Percentiles rank a stretch among this genome's conserved stretches.
phyloP scores from a whole-genome alignment of 2,329 filamentous ascomycete species.

The Colletotrichum chrysophilum region DNA sequence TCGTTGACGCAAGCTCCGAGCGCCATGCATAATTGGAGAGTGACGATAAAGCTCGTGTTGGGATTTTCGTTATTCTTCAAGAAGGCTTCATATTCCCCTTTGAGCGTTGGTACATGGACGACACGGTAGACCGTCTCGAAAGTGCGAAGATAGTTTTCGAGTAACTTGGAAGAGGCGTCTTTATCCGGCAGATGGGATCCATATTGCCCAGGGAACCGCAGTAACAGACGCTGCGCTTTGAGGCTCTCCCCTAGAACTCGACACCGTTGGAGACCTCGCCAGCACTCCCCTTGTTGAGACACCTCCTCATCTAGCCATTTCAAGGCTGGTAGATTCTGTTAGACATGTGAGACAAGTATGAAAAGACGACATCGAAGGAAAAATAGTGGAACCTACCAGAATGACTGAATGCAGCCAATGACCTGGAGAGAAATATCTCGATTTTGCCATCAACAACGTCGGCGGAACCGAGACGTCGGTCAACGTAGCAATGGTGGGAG shows the following conservation, averaged over 20 bases:
- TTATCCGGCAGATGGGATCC: conserved; percentile 42
- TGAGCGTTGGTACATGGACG: conserved; percentile 44
- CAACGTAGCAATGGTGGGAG: not conserved
- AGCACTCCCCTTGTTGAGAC: conserved; percentile 34
- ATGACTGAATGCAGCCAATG: not conserved
- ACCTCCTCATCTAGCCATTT: conserved; percentile 37
- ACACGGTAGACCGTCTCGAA: conserved; percentile 47
- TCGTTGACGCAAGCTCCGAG: conserved; percentile 25
- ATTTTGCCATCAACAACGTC: conserved; percentile 5
- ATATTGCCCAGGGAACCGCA: conserved; percentile 36
- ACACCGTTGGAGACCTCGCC: conserved; percentile 38
- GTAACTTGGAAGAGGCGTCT: conserved; percentile 41
- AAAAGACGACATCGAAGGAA: not conserved
- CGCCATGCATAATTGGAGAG: conserved; percentile 26
- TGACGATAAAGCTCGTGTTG: conserved; percentile 24
- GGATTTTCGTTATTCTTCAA: conserved; percentile 19
- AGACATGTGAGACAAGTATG: conserved; percentile 33
- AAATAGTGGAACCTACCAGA: conserved; percentile 19
- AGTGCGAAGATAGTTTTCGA: conserved; percentile 43
- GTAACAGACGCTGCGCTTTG: conserved; percentile 42
- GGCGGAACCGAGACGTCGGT: not conserved
- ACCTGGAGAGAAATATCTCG: not conserved
- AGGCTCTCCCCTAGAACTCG: conserved; percentile 44
- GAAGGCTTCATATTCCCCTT: conserved; percentile 34
- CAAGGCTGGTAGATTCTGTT: conserved; percentile 47